These are phyloP conservation scores for Begonia peltatifolia DNA, from an alignment of 306 rosid species.

Conservation along the genomic window DNA sequence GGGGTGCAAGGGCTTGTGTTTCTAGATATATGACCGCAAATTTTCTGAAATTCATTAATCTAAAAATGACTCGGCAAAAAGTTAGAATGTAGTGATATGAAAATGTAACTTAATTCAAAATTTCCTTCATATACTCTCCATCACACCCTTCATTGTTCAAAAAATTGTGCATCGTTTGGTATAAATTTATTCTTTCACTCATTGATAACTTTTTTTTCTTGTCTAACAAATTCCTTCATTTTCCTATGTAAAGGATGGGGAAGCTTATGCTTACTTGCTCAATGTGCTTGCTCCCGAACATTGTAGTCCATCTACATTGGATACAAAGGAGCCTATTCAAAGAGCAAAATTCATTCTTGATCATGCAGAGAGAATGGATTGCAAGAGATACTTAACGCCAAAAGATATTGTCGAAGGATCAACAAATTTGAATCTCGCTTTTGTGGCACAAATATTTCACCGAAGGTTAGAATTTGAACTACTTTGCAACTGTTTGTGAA, in stretches of 20 bases:
- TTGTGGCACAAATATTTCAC: constrained; percentile 94
- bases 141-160: too few relatives aligned
- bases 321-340: constrained; percentile 52
- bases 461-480: constrained; percentile 49
- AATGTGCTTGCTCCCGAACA: constrained; percentile 93
- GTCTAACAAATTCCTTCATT: constrained; percentile 1
- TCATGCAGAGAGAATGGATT: constrained; percentile 93
- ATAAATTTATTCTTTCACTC: background rate
- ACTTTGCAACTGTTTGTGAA: background rate
- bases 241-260: constrained; percentile 52
- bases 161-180: background rate
- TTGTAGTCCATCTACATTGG: constrained; percentile 53
- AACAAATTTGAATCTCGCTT: constrained; percentile 95
- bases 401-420: constrained; percentile 95
- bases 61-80: too few relatives aligned
- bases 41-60: too few relatives aligned
- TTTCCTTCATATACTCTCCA: too few relatives aligned
- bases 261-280: constrained; percentile 89
- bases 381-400: constrained; percentile 84
- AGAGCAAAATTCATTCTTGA: constrained; percentile 86
- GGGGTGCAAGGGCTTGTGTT: too few relatives aligned
- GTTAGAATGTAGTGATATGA: too few relatives aligned
- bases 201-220: constrained; percentile 3
- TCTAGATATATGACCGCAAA: too few relatives aligned
- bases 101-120: too few relatives aligned